Base-by-base conservation (phyloP, 2,329 filamentous ascomycete species). In the Scytalidium lignicola region DNA sequence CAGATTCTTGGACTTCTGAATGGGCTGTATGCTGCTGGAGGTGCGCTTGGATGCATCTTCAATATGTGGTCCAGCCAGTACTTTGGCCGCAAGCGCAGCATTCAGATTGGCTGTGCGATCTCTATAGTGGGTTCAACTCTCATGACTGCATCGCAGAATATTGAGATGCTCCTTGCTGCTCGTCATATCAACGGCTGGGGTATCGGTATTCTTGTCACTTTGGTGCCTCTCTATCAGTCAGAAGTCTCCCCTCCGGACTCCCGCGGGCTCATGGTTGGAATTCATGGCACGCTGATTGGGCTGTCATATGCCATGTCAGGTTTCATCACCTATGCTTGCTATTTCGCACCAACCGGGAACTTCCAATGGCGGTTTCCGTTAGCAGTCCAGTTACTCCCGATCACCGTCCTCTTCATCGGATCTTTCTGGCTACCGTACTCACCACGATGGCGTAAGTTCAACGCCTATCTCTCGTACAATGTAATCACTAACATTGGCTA, bases 241-340 rank as follows among this genome's bases (percentile, higher is more conserved):
- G 83, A 86, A 63, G 71, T 86, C 20, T 78, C 83, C 15, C 76
- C 77, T 41, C 73, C 75, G 1, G 63, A 64, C 32, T 71, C 68
- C 53, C 75, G 84, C 52, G 83, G 83, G 10, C 75, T 80, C 19
- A 72, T 90, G 21, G 83, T 90, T n/a, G 81, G 83, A 42, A 76
- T 80, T 29, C 85, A 89, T n/a, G n/a, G n/a, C n/a, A n/a, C n/a
- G n/a, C n/a, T n/a, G n/a, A n/a, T n/a, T n/a, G n/a, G n/a, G n/a
- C n/a, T n/a, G n/a, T n/a, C n/a, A n/a, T n/a, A n/a, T n/a, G n/a
- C n/a, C n/a, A n/a, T n/a, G n/a, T n/a, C n/a, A n/a, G n/a, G n/a
- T n/a, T n/a, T n/a, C n/a, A n/a, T n/a, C n/a, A n/a, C n/a, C n/a
- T n/a, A n/a, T n/a, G n/a, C n/a, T n/a, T n/a, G n/a, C n/a, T n/a